Conservation (phyloP, 768 basidiomycete species). For the Boletus tomentosulus region DNA sequence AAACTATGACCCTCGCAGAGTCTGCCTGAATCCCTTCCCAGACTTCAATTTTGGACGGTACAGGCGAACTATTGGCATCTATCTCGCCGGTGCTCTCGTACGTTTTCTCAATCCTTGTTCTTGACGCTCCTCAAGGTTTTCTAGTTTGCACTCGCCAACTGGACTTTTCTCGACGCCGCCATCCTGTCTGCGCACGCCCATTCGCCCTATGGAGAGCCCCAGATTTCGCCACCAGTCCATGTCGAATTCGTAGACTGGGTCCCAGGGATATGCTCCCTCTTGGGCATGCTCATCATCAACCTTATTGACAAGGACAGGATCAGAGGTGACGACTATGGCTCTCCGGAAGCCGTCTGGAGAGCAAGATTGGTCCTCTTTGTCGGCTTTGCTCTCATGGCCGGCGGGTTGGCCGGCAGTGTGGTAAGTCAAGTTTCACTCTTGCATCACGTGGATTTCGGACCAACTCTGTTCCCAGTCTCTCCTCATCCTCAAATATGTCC, state of each 20-base stretch:
- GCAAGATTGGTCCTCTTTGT: slow-evolving; percentile 89
- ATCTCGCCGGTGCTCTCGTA: slow-evolving; percentile 88
- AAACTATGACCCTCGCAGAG: slow-evolving; percentile 81
- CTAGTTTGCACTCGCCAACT: slow-evolving; percentile 92
- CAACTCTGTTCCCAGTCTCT: slow-evolving; percentile 55
- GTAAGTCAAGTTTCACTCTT: slow-evolving; percentile 47
- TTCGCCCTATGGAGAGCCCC: slow-evolving; percentile 66
- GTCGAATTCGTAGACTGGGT: slow-evolving; percentile 96
- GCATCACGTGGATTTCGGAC: background rate
- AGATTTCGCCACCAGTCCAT: slow-evolving; percentile 68
- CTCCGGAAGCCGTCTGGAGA: slow-evolving; percentile 84
- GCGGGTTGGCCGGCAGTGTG: slow-evolving; percentile 94
- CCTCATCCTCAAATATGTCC: slow-evolving; percentile 84
- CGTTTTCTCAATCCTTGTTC: slow-evolving; percentile 31
- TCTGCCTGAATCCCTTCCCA: slow-evolving; percentile 86
- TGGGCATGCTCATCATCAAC: slow-evolving; percentile 91
- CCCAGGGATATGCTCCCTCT: slow-evolving; percentile 88
- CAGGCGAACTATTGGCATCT: slow-evolving; percentile 80
- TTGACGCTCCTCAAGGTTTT: background rate
- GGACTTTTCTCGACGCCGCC: slow-evolving; percentile 92
- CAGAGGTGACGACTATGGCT: slow-evolving; percentile 75
- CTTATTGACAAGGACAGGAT: slow-evolving; percentile 93
- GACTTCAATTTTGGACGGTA: slow-evolving; percentile 70
- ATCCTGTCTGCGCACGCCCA: slow-evolving; percentile 85
- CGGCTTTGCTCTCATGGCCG: slow-evolving; percentile 96